Conservation (phyloP, 148 eudicot species). For the Persicaria tinctoria region DNA sequence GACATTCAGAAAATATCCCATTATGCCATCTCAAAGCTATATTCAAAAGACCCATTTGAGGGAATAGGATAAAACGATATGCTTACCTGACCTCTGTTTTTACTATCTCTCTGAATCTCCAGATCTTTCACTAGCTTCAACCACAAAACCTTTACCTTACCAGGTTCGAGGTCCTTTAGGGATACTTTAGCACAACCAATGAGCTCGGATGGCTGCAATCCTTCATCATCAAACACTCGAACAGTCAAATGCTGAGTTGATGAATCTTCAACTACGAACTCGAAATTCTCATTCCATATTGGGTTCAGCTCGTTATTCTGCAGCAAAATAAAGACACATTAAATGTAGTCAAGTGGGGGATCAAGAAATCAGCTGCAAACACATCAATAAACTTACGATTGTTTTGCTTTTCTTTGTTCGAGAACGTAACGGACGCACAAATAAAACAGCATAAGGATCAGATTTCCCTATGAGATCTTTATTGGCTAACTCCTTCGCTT, state of each 20-base stretch:
- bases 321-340: neutral
- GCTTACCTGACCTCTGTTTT: slow-evolving; percentile 73
- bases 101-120: slow-evolving; percentile 63
- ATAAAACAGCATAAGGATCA: slow-evolving; percentile 70
- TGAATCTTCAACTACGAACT: slow-evolving; percentile 74
- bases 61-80: neutral
- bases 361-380: neutral
- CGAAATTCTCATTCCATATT: slow-evolving; percentile 87
- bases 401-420: slow-evolving; percentile 62
- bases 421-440: slow-evolving; percentile 63
- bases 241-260: slow-evolving; percentile 72
- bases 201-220: slow-evolving; percentile 67
- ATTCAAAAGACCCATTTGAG: neutral
- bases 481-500: slow-evolving; percentile 72
- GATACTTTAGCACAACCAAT: slow-evolving; percentile 61
- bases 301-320: slow-evolving; percentile 76
- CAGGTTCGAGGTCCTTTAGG: slow-evolving; percentile 62
- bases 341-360: neutral
- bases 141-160: slow-evolving; percentile 75
- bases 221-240: slow-evolving; percentile 83
- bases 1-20: no score
- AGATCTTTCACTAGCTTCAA: slow-evolving; percentile 75
- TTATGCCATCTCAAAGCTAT: neutral
- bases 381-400: slow-evolving; percentile 40
- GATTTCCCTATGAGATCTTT: slow-evolving; percentile 85